These are phyloP conservation scores for Falciphora oryzae DNA, from an alignment of 2,329 filamentous ascomycete species.

Conservation along the genomic window DNA sequence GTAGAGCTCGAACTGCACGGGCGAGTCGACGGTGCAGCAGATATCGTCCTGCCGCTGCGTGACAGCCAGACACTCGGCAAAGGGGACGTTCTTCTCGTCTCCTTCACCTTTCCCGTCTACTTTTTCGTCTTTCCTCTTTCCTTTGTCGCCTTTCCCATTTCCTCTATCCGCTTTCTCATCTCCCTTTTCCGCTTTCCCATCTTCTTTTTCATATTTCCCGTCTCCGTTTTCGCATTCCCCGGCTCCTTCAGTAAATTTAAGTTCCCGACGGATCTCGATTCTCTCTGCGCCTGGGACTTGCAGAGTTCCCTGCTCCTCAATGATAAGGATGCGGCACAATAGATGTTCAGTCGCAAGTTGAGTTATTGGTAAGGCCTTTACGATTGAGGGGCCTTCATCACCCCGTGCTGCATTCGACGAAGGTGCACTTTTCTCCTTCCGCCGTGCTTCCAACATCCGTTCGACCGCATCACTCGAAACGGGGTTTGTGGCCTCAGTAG, in stretches of 20 bases:
- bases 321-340: neutral
- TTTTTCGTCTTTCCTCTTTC: neutral
- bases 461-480: neutral
- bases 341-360: neutral
- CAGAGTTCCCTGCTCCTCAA: constrained; percentile 1
- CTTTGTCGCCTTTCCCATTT: neutral
- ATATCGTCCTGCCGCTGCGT: neutral
- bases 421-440: neutral
- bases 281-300: constrained; percentile 1
- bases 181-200: neutral
- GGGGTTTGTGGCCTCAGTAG: neutral
- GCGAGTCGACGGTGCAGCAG: neutral
- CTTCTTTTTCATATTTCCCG: too few species aligned
- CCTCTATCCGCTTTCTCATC: neutral
- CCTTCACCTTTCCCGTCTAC: neutral
- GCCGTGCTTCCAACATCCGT: neutral
- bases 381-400: neutral
- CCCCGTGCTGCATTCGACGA: too few species aligned
- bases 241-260: too few species aligned
- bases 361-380: neutral
- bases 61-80: neutral
- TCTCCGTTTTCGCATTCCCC: too few species aligned
- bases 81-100: neutral
- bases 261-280: neutral
- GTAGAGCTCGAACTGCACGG: neutral